Percentiles rank a stretch among this genome's conserved stretches.
These are phyloP conservation scores for Cornus controversa DNA, from an alignment of 148 eudicot species.

Conservation along the genomic window DNA sequence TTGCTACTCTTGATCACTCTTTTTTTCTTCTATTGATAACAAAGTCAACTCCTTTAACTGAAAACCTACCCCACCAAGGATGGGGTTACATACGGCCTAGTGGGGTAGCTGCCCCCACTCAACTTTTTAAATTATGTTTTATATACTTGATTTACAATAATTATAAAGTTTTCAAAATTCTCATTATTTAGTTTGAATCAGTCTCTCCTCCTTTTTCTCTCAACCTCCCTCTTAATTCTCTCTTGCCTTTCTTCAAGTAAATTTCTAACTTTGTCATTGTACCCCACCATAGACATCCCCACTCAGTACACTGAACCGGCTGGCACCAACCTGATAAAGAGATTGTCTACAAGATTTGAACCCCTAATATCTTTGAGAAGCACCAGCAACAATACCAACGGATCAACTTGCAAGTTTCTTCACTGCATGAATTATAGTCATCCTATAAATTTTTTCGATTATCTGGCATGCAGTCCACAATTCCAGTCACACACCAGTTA, in stretches of 20 bases:
- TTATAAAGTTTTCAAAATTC: too few species aligned
- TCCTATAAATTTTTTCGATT: neutral
- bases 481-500: neutral
- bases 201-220: too few species aligned
- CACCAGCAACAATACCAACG: neutral
- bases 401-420: neutral
- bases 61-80: too few species aligned
- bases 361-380: neutral
- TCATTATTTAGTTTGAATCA: too few species aligned
- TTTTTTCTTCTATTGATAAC: neutral
- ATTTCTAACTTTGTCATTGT: too few species aligned
- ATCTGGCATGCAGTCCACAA: neutral
- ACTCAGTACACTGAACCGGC: neutral
- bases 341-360: neutral
- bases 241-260: too few species aligned
- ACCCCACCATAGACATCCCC: neutral
- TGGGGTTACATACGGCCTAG: too few species aligned
- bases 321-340: neutral
- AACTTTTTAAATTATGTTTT: too few species aligned
- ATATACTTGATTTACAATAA: too few species aligned
- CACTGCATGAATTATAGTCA: neutral
- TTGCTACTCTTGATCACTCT: neutral
- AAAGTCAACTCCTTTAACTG: neutral
- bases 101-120: too few species aligned
- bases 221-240: too few species aligned